Base-by-base conservation (phyloP, 345 rosid species). In the Sapria himalayana region DNA sequence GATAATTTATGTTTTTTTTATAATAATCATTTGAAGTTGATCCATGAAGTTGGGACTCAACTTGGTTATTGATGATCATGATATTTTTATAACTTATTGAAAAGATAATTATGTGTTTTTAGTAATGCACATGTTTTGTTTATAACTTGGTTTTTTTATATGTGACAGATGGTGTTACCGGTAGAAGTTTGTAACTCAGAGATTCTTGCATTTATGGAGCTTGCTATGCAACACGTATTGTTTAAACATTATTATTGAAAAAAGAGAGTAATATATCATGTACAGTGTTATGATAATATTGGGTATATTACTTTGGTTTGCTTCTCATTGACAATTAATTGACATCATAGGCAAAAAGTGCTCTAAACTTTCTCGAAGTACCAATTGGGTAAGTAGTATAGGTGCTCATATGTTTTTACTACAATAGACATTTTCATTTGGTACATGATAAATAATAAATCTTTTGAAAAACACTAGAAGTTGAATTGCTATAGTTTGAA, bases 361-460 rank as follows among this genome's bases (percentile, higher is more conserved):
- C 94, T 31, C 15, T 72, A 51, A 69, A 72, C 39, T 63, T 56
- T 46, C 91, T 85, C 52, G 85, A 85, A 60, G 93, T 85, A 42
- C 78, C 91, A 1, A 72, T 85, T 34, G 91, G 91, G 93, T 85
- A 51, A 55, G 50, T 49, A 41, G 7, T 6, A 34, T 31, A n/a
- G n/a, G n/a, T n/a, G n/a, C n/a, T n/a, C n/a, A 16, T 25, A 32
- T 24, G 3, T 22, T 23, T 7, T 13, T n/a, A 2, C 10, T 4
- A 0, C 18, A 14, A 21, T 12, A 22, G 8, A 11, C 12, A 2
- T 13, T 22, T 7, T 9, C 19, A 21, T 1, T 11, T 7, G 2
- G 11, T 4, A 23, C 13, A 18, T 41, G 15, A 7, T 14, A 23
- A 20, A 23, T 22, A 3, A 1, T 19, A 4, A 0, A 17, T 6